A percentile compares a stretch with the other conserved stretches of the same genome.
Conservation (phyloP, 208 protist genomes). For the Wallacemonas rigidus region DNA sequence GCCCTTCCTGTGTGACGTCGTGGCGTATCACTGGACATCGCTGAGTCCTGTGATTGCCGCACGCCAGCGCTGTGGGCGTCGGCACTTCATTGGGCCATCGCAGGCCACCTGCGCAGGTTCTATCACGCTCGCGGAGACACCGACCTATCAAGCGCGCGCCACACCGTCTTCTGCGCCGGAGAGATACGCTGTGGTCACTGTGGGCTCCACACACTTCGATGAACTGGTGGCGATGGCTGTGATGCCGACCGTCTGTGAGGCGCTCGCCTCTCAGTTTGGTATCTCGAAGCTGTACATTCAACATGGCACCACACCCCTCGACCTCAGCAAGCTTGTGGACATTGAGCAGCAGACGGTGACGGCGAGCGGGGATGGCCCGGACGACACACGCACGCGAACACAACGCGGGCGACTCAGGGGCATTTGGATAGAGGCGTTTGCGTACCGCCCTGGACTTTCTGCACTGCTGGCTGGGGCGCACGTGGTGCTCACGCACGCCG, state of each 20-base stretch:
- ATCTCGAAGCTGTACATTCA: constrained; percentile 74
- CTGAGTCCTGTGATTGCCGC: constrained; percentile 36
- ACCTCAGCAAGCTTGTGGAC: not conserved
- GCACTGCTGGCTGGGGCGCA: constrained; percentile 46
- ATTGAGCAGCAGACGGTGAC: not conserved
- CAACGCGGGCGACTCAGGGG: constrained; percentile 30
- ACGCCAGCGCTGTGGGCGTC: constrained; percentile 26
- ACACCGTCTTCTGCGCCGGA: not conserved
- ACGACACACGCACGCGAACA: not conserved
- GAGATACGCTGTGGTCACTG: constrained; percentile 79
- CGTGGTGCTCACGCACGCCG: constrained; percentile 88
- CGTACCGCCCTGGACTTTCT: constrained; percentile 63
- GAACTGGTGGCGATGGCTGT: constrained; percentile 57
- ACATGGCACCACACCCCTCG: constrained; percentile 50
- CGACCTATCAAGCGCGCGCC: not conserved
- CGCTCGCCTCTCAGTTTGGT: constrained; percentile 40
- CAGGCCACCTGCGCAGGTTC: not conserved
- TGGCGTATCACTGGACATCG: constrained; percentile 78
- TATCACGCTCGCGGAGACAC: not conserved
- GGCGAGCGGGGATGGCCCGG: not conserved
- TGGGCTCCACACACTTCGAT: constrained; percentile 88
- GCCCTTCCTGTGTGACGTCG: constrained; percentile 75
- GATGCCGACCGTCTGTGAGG: constrained; percentile 33
- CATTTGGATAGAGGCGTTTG: constrained; percentile 69
- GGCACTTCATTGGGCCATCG: constrained; percentile 39